phyloP scores from a whole-genome alignment of 2,329 filamentous ascomycete species.

The Ophiognomonia clavigignenti-juglandacearum region DNA sequence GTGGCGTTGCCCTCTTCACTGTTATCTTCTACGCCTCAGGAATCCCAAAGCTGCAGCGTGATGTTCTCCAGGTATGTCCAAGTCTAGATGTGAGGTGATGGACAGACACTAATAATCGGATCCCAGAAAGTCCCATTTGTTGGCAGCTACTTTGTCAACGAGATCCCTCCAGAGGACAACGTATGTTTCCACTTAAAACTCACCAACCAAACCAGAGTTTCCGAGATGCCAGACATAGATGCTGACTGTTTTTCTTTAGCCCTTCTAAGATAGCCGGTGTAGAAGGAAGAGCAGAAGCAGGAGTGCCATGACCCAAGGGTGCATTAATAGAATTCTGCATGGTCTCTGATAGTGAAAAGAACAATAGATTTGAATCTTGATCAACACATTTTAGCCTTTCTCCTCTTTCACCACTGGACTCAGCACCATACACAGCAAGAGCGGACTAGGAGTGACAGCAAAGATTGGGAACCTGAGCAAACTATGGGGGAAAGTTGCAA shows the following conservation, averaged over 20 bases:
- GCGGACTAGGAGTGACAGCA: no score
- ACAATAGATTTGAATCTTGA: no score
- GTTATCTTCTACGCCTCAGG: constrained; percentile 58
- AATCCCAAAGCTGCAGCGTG: constrained; percentile 54
- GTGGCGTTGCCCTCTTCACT: constrained; percentile 52
- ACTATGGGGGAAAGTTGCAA: no score
- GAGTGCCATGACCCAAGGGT: not conserved
- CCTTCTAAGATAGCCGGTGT: constrained; percentile 21
- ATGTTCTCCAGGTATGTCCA: constrained; percentile 50
- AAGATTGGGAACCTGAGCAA: no score
- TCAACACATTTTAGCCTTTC: no score
- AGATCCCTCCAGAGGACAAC: constrained; percentile 57
- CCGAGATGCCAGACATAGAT: constrained; percentile 1
- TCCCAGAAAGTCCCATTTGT: constrained; percentile 51
- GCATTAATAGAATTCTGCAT: not conserved
- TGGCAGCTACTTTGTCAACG: constrained; percentile 45
- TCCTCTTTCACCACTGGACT: no score
- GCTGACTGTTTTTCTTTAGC: constrained; percentile 3
- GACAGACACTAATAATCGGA: constrained; percentile 19
- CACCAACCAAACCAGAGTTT: no score
- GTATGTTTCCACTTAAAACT: constrained; percentile 35
- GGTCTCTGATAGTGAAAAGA: no score
- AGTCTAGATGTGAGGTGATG: not conserved
- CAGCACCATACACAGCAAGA: no score
- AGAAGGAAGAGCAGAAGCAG: not conserved